Evolutionary conservation across 2,329 filamentous ascomycete species (phyloP), one percentile per base, ranked within the genome.

Genomic region (Metarhizium album): DNA sequence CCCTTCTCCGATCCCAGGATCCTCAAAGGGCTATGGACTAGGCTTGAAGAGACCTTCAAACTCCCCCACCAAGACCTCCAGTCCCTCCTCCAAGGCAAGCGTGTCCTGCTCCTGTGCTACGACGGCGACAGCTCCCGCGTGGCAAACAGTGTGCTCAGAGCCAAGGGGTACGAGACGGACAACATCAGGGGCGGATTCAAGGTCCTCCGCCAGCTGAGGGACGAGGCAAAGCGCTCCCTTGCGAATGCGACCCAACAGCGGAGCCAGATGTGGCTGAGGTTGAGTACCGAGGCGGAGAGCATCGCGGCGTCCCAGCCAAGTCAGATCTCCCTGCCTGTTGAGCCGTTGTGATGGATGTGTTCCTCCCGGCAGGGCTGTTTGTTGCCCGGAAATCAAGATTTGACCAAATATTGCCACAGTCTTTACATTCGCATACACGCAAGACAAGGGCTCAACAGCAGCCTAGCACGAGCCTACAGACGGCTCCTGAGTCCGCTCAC

Each of bases 61-160:
- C 47, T 61, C 1, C 57, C 61, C 0, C 47, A 53, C 9, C 42
- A 53, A 13, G 55, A 60, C 1, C 13, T 66, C 0, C 20, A 55
- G 22, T 35, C 50, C 2, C 51, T 60, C 9, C 52, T 71, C 1
- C 42, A 53, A 6, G 62, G 56, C 3, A 67, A 65, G 50, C 66
- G 66, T 5, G 58, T 75, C 13, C 57, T 80, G 11, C 56, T 79
- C 9, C 58, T 76, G 9, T 80, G 76, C 58, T 79, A 79, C 48
- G 66, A 76, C 45, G 78, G 78, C 2, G 75, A 81, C 52, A 74
- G 71, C 29, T 68, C 76, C 4, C 68, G 78, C 0, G 69, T 80
- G 4, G 77, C 75, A 2, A 74, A 74, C 2, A 78, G 75, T 49
- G 69, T 80, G 2, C 59, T 80, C 46, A 66, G 76, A 4, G 74